phyloP scores from a whole-genome alignment of 176 grass and related monocot genomes.

The Cocos nucifera region DNA sequence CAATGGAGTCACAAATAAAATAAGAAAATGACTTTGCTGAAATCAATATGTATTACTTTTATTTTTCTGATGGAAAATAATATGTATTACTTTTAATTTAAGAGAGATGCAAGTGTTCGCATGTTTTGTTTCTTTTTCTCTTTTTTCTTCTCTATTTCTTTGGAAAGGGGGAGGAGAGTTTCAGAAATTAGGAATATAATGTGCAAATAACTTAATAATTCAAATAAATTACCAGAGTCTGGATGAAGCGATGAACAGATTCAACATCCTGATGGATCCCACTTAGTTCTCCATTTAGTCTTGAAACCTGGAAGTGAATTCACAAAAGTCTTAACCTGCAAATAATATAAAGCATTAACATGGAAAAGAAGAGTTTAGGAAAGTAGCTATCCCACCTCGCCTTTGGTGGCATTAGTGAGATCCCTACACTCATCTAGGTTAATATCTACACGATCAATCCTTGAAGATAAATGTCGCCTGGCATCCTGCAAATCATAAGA shows the following conservation, averaged over 20 bases:
- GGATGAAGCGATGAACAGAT: conserved; percentile 80
- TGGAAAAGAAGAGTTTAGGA: background rate
- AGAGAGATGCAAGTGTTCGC: too few relatives aligned
- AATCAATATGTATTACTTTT: too few relatives aligned
- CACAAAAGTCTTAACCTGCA: background rate
- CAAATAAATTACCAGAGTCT: conserved; percentile 48
- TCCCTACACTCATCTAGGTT: conserved; percentile 79
- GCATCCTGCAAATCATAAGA: conserved; percentile 45
- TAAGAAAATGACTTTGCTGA: too few relatives aligned
- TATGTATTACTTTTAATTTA: too few relatives aligned
- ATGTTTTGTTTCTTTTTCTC: too few relatives aligned
- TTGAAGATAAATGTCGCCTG: conserved; percentile 61
- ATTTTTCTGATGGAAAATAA: too few relatives aligned
- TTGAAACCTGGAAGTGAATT: conserved; percentile 47
- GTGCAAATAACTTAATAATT: too few relatives aligned
- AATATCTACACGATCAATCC: conserved; percentile 72
- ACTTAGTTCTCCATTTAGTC: conserved; percentile 63
- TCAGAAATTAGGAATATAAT: too few relatives aligned
- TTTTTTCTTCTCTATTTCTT: too few relatives aligned
- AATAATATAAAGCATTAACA: conserved; percentile 3
- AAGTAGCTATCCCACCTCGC: conserved; percentile 38
- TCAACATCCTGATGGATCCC: conserved; percentile 66
- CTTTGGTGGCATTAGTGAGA: conserved; percentile 48
- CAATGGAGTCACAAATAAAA: too few relatives aligned
- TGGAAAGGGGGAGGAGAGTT: too few relatives aligned